Conservation (phyloP, 345 rosid species). For the Mangifera indica region DNA sequence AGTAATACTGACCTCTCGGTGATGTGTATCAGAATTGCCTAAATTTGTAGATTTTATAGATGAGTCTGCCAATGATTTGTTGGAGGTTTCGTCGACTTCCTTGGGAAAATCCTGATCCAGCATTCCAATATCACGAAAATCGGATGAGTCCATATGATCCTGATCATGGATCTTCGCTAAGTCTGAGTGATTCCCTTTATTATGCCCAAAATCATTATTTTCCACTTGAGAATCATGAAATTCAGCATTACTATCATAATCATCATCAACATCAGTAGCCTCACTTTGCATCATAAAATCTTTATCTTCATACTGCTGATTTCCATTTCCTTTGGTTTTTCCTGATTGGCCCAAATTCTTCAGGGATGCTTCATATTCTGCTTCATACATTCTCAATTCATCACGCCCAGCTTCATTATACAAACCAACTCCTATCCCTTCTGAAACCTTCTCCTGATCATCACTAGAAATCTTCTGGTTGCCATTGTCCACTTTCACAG, state of each 20-base stretch:
- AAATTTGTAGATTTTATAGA: slow-evolving; percentile 25
- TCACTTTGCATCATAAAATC: slow-evolving; percentile 30
- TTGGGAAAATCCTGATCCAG: slow-evolving; percentile 37
- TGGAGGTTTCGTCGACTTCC: slow-evolving; percentile 36
- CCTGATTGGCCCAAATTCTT: slow-evolving; percentile 34
- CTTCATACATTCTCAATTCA: slow-evolving; percentile 76
- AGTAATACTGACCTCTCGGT: slow-evolving; percentile 18
- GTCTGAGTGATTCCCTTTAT: slow-evolving; percentile 29
- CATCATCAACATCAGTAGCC: slow-evolving; percentile 40
- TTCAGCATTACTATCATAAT: slow-evolving; percentile 57
- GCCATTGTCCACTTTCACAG: slow-evolving; percentile 21
- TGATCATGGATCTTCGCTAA: slow-evolving; percentile 22
- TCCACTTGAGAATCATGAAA: slow-evolving; percentile 46
- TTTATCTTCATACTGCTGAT: slow-evolving; percentile 26
- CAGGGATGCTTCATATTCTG: slow-evolving; percentile 75
- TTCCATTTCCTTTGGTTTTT: slow-evolving; percentile 25
- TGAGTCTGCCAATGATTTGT: slow-evolving; percentile 28
- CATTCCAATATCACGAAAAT: slow-evolving; percentile 27
- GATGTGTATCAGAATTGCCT: slow-evolving; percentile 22
- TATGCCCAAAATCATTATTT: slow-evolving; percentile 49
- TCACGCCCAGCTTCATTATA: slow-evolving; percentile 90
- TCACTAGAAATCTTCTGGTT: slow-evolving; percentile 34
- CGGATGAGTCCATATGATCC: slow-evolving; percentile 30
- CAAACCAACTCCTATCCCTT: slow-evolving; percentile 54
- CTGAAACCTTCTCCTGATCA: slow-evolving; percentile 24